These are phyloP conservation scores for Aureobasidium sp. DNA, from an alignment of 2,329 filamentous ascomycete genomes.

Conservation along the genomic window DNA sequence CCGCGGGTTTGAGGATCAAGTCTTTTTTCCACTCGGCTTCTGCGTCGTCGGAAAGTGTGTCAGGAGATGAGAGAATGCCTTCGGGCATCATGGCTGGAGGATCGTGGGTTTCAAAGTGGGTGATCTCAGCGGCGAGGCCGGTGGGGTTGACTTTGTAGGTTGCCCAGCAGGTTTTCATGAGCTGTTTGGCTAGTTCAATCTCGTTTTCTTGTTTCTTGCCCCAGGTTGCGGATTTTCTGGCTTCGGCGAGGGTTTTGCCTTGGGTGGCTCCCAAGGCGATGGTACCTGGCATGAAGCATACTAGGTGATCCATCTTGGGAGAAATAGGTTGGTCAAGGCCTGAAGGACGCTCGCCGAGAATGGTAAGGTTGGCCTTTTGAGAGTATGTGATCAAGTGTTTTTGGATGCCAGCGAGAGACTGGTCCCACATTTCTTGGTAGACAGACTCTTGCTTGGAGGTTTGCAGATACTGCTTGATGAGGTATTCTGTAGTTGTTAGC, in stretches of 20 bases:
- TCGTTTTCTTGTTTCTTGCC: constrained; percentile 72
- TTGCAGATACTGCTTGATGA: constrained; percentile 97
- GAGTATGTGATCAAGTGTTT: constrained; percentile 92
- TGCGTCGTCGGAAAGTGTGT: constrained; percentile 35
- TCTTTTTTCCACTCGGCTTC: constrained; percentile 66
- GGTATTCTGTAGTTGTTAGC: constrained; percentile 55
- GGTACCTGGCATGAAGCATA: constrained; percentile 95
- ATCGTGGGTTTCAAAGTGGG: constrained; percentile 71
- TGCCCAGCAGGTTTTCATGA: constrained; percentile 96
- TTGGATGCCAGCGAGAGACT: constrained; percentile 74
- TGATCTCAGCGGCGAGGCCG: constrained; percentile 86
- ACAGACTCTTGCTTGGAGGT: constrained; percentile 78
- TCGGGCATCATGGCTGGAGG: constrained; percentile 56
- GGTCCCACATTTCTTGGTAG: constrained; percentile 89
- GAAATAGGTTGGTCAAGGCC: constrained; percentile 60
- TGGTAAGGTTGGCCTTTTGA: constrained; percentile 68
- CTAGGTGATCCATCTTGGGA: constrained; percentile 96
- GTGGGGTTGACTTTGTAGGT: constrained; percentile 91
- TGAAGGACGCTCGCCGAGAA: constrained; percentile 74
- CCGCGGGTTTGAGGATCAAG: constrained; percentile 67
- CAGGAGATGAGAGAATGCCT: constrained; percentile 38
- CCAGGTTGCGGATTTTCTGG: constrained; percentile 64
- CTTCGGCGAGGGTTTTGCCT: constrained; percentile 65
- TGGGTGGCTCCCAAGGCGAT: constrained; percentile 83
- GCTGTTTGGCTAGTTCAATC: constrained; percentile 75